phyloP scores from a whole-genome alignment of 2,329 filamentous ascomycete species.

The Arthrobotrys pseudoclavata region DNA sequence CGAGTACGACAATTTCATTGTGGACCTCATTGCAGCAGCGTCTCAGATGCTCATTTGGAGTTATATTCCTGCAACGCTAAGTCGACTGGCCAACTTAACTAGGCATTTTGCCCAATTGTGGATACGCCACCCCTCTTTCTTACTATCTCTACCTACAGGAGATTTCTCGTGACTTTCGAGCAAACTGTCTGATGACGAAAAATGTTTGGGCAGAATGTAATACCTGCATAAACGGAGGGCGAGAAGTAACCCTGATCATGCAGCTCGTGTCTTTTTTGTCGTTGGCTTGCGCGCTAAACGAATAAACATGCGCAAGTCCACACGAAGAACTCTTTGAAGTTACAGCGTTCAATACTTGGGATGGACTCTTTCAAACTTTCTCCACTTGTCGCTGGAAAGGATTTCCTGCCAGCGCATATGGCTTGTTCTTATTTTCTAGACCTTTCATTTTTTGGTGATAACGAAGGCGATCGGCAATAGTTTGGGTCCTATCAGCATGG shows the following conservation, averaged over 20 bases:
- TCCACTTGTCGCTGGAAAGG: slow-evolving; percentile 35
- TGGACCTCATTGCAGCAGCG: slow-evolving; percentile 9
- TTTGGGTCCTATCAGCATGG: slow-evolving; percentile 40
- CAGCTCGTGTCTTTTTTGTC: slow-evolving; percentile 34
- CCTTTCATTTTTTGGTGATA: slow-evolving; percentile 23
- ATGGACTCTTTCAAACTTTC: not conserved
- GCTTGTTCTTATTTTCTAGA: not conserved
- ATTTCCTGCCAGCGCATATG: slow-evolving; percentile 37
- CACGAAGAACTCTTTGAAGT: not conserved
- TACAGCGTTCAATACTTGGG: not conserved
- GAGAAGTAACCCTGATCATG: slow-evolving; percentile 14
- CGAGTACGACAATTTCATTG: slow-evolving; percentile 27
- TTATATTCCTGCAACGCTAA: slow-evolving; percentile 18
- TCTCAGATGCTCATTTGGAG: slow-evolving; percentile 2
- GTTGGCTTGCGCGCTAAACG: slow-evolving; percentile 46
- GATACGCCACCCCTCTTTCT: slow-evolving; percentile 16
- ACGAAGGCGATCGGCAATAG: slow-evolving; percentile 5
- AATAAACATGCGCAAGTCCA: slow-evolving; percentile 27
- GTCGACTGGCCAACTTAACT: not conserved
- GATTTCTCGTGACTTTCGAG: slow-evolving; percentile 13
- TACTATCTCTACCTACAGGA: slow-evolving; percentile 5
- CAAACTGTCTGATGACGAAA: slow-evolving; percentile 3
- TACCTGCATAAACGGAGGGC: slow-evolving; percentile 24
- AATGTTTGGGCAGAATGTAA: slow-evolving; percentile 22
- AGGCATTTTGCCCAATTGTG: slow-evolving; percentile 36